Evolutionary conservation across 2,329 filamentous ascomycete genomes (phyloP).

Genomic region (Pseudogymnoascus sp.): DNA sequence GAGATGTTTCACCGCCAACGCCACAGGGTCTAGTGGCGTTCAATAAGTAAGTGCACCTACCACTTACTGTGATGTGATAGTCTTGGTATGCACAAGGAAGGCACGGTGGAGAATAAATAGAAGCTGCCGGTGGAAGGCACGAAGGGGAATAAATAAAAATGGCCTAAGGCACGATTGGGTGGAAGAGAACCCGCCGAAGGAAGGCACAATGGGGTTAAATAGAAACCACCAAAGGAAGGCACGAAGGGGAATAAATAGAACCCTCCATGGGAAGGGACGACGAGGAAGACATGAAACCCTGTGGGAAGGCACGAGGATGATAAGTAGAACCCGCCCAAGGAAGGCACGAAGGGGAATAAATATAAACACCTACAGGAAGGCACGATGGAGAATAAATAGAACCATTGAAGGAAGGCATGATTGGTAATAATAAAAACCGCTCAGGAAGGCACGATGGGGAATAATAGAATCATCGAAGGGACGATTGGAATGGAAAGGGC

Average conservation of each 20-base stretch:
- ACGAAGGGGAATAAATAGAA: not conserved
- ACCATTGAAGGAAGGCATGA: not conserved
- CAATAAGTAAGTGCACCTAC: not conserved
- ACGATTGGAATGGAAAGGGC: no score
- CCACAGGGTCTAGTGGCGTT: slow-evolving; percentile 5
- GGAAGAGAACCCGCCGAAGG: not conserved
- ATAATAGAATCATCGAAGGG: no score
- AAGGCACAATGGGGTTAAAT: not conserved
- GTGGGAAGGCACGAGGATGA: no score
- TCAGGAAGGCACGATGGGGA: not conserved
- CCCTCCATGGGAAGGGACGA: not conserved
- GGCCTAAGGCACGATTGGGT: no score
- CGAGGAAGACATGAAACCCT: no score
- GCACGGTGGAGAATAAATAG: not conserved
- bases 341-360: not conserved
- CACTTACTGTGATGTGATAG: not conserved
- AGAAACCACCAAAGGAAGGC: not conserved
- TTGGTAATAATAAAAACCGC: no score
- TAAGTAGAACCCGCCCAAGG: not conserved
- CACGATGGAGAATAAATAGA: not conserved
- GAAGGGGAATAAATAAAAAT: not conserved
- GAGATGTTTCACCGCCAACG: not conserved
- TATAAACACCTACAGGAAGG: not conserved
- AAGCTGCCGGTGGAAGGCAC: not conserved
- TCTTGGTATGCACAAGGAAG: not conserved